Percentiles rank a stretch among this genome's conserved stretches.
Evolutionary conservation across 345 rosid genomes (phyloP).

Genomic region (Lepidium africanum): DNA sequence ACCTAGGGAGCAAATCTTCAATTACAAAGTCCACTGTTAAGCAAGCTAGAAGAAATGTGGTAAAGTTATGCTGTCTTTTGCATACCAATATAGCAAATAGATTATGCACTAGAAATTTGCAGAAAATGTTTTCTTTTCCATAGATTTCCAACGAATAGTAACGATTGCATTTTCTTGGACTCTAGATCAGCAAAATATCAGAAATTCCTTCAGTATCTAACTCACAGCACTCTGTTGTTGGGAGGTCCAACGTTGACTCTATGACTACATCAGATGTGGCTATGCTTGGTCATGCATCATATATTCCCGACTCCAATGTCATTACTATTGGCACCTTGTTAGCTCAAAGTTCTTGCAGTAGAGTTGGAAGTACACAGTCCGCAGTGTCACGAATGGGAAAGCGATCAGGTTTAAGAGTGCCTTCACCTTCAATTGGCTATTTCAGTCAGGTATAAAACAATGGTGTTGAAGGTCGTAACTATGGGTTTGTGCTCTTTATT

Average conservation of each 20-base stretch:
- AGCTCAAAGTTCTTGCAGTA: slow-evolving; percentile 26
- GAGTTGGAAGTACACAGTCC: slow-evolving; percentile 21
- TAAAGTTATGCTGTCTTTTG: slow-evolving; percentile 32
- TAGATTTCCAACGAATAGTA: slow-evolving; percentile 5
- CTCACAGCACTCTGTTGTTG: slow-evolving; percentile 24
- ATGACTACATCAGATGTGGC: slow-evolving; percentile 30
- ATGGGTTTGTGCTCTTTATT: slow-evolving; percentile 2
- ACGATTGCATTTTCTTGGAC: slow-evolving; percentile 14
- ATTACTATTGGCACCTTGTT: slow-evolving; percentile 23
- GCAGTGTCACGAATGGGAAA: slow-evolving; percentile 37
- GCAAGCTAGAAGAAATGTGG: slow-evolving; percentile 51
- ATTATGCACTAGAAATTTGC: background rate
- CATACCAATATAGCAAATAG: background rate
- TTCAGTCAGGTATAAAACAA: slow-evolving; percentile 54
- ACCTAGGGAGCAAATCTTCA: slow-evolving; percentile 32
- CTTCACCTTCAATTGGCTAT: slow-evolving; percentile 83
- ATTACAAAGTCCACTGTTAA: slow-evolving; percentile 36
- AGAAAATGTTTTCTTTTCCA: background rate
- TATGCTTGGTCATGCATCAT: slow-evolving; percentile 28
- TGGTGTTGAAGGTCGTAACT: background rate
- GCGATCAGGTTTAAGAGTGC: slow-evolving; percentile 84
- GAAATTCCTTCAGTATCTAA: slow-evolving; percentile 30
- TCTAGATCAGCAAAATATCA: slow-evolving; percentile 37
- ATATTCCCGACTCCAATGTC: slow-evolving; percentile 19
- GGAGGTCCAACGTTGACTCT: slow-evolving; percentile 23